Conservation (phyloP, 2,329 filamentous ascomycete genomes). For the Orbilia blumenaviensis region DNA sequence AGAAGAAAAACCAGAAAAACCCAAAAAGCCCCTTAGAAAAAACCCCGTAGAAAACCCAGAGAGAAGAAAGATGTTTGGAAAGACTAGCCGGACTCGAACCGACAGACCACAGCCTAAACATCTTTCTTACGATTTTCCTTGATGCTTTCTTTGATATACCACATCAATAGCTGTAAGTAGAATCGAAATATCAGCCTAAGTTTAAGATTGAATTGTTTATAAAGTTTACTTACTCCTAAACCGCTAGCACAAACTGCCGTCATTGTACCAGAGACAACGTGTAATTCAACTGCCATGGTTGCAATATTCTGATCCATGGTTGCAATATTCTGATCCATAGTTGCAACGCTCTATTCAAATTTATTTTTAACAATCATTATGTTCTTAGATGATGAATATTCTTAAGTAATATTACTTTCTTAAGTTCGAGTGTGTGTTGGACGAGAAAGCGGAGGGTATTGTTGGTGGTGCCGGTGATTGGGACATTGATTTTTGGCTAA, state of each 20-base stretch:
- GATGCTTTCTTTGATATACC: not conserved
- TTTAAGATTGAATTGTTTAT: not conserved
- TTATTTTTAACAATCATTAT: not conserved
- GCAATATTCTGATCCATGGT: not conserved
- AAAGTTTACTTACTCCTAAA: not conserved
- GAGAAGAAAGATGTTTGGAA: too few species aligned
- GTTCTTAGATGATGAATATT: not conserved
- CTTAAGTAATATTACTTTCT: not conserved
- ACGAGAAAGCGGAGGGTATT: too few species aligned
- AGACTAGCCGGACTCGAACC: not conserved
- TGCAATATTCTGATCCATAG: too few species aligned
- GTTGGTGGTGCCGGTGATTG: not conserved
- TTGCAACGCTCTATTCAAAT: not conserved
- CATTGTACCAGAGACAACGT: not conserved
- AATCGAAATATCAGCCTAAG: conserved; percentile 6
- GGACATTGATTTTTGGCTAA: not conserved
- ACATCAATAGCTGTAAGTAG: not conserved
- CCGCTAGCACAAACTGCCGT: not conserved
- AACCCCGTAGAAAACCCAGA: too few species aligned
- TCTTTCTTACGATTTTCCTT: not conserved
- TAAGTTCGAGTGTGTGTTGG: not conserved
- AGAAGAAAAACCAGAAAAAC: too few species aligned
- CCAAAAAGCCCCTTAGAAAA: too few species aligned
- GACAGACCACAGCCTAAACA: not conserved
- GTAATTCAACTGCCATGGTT: not conserved